Evolutionary conservation across 139 green algal genomes (phyloP).

Genomic region (Chlorokybus atmophyticus): DNA sequence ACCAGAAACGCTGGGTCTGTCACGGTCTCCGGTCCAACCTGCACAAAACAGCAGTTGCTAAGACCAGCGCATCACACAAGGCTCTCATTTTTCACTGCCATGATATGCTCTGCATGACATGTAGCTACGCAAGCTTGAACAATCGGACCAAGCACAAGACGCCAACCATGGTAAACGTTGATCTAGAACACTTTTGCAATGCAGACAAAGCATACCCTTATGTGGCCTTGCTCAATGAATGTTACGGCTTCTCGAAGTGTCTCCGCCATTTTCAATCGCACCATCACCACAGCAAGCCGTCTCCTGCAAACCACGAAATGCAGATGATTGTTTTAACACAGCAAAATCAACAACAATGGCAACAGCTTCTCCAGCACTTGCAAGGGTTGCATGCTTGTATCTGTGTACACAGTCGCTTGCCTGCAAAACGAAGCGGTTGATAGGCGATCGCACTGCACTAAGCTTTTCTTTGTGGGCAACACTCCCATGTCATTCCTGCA

Average conservation of each 20-base stretch:
- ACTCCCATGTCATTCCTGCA: slow-evolving; percentile 74
- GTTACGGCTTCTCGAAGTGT: slow-evolving; percentile 76
- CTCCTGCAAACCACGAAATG: too few species aligned
- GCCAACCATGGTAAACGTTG: too few species aligned
- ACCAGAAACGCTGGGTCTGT: slow-evolving; percentile 83
- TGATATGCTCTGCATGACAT: too few species aligned
- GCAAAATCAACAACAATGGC: too few species aligned
- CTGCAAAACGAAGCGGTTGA: slow-evolving; percentile 76
- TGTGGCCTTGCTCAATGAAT: slow-evolving; percentile 78
- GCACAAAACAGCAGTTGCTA: too few species aligned
- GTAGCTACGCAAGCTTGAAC: too few species aligned
- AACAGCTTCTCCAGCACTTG: background rate
- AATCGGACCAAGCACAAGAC: too few species aligned
- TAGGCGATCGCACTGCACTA: slow-evolving; percentile 84
- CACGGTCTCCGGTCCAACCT: slow-evolving; percentile 82
- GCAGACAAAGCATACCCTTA: too few species aligned
- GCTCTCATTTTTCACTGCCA: too few species aligned
- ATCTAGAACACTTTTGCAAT: too few species aligned
- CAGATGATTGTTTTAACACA: too few species aligned
- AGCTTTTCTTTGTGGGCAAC: slow-evolving; percentile 77
- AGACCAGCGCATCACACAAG: too few species aligned
- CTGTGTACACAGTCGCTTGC: slow-evolving; percentile 3
- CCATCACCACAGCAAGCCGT: slow-evolving; percentile 83
- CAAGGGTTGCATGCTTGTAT: background rate
- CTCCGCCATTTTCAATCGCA: slow-evolving; percentile 83